phyloP scores from a whole-genome alignment of 1,139 yeast species.

The Blastobotrys persicus region DNA sequence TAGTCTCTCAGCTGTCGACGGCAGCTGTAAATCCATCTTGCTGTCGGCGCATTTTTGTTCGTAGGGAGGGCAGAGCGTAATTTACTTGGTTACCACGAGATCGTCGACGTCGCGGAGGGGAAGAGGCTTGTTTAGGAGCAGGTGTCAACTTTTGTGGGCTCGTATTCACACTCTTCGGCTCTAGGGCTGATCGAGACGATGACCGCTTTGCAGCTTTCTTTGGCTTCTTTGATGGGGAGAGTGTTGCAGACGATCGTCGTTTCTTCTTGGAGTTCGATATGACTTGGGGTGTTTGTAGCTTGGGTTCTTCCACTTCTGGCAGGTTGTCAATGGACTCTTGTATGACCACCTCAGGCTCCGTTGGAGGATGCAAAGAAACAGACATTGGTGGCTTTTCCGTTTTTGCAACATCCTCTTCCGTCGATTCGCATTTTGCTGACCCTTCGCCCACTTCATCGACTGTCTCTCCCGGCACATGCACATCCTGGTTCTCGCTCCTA shows the following conservation, averaged over 20 bases:
- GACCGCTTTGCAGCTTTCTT: conserved; percentile 4
- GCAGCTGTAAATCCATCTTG: conserved; percentile 62
- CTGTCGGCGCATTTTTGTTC: conserved; percentile 70
- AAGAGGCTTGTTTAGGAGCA: not conserved
- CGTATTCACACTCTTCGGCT: not conserved
- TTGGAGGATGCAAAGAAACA: too few species aligned
- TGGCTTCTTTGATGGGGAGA: not conserved
- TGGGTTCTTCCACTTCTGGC: too few species aligned
- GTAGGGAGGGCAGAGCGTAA: conserved; percentile 66
- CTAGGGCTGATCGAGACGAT: not conserved
- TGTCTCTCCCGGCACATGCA: too few species aligned
- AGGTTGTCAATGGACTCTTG: too few species aligned
- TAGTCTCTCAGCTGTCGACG: conserved; percentile 19
- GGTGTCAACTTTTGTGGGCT: conserved; percentile 5
- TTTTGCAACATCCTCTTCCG: too few species aligned
- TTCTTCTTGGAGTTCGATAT: not conserved
- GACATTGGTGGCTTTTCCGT: too few species aligned
- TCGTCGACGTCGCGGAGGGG: conserved; percentile 12
- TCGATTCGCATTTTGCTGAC: too few species aligned
- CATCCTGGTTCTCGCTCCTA: too few species aligned
- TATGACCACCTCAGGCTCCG: too few species aligned
- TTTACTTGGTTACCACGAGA: conserved; percentile 43
- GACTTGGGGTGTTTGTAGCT: not conserved
- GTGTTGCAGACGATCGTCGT: not conserved
- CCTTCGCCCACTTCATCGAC: too few species aligned